Base-by-base conservation (phyloP, 495 filamentous ascomycete genomes). In the Penicillium daleae region DNA sequence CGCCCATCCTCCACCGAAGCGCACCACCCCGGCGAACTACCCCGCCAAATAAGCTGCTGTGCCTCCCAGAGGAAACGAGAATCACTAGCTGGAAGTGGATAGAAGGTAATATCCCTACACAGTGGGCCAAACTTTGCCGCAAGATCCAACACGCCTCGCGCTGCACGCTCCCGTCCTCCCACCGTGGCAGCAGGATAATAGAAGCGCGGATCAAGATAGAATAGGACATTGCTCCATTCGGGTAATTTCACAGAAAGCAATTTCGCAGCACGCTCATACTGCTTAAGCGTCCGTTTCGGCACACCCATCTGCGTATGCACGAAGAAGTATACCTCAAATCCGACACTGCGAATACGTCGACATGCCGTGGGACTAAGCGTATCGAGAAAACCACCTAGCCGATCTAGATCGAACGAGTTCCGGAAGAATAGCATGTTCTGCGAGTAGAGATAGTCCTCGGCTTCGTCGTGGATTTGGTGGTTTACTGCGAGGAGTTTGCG, bases 311-410 rank as follows among this genome's bases (percentile, higher is more conserved):
- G 66, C 19, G 63, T 64, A 44, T 80, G 76, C 15, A 80, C 76
- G 63, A 80, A 80, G 63, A 80, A 72, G 60, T 71, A 75, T 17
- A 80, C 50, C 65, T 80, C 77, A 46, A 80, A 80, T 21, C 77
- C 77, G 29, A 80, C 73, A 63, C 71, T 75, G 40, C 71, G 76
- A 60, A 80, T 74, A 19, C 69, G 67, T 0, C 29, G 27, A n/a
- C 74, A 71, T 0, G 76, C 73, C 6, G 74, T 75, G 9, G 57
- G 49, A 52, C 74, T 76, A 0, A 80, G 61, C 4, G 74, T 79
- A 35, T 76, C 70, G 22, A 81, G 72, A 62, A 81, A 79, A 1
- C 57, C 64, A 3, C 59, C 71, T 2, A 78, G 56, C 0, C 66
- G 74, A 65, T 75, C 70, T 17, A 77, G 68, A 53, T 80, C 71